These are phyloP conservation scores for Russula ochroleuca DNA, from an alignment of 768 basidiomycete genomes.

Conservation along the genomic window DNA sequence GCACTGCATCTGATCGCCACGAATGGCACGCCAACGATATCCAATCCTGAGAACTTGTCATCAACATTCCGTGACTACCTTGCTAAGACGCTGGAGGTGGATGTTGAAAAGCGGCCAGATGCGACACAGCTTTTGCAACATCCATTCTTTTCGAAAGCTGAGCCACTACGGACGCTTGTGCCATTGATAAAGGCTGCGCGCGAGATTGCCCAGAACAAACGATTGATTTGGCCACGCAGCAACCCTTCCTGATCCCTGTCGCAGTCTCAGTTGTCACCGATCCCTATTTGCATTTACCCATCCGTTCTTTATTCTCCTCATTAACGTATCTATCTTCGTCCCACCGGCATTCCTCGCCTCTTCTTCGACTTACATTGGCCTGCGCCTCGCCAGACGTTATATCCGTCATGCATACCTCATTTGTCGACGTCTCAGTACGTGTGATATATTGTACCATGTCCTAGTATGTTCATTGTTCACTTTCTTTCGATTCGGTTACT, in stretches of 20 bases:
- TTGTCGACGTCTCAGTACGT: constrained; percentile 10
- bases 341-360: not conserved
- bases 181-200: constrained; percentile 91
- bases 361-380: constrained; percentile 11
- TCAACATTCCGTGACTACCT: constrained; percentile 86
- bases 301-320: constrained; percentile 5
- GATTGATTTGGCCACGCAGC: not conserved
- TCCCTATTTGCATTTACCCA: constrained; percentile 16
- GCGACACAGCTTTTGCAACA: constrained; percentile 82
- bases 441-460: constrained; percentile 11
- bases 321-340: constrained; percentile 8
- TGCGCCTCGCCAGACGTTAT: not conserved
- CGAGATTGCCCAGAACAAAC: constrained; percentile 59
- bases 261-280: constrained; percentile 7
- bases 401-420: not conserved
- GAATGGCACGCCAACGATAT: constrained; percentile 94
- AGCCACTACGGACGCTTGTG: constrained; percentile 79
- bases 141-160: constrained; percentile 82
- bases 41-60: constrained; percentile 78
- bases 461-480: constrained; percentile 7
- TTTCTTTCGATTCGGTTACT: constrained; percentile 7
- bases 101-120: constrained; percentile 88
- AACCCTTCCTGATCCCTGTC: not conserved
- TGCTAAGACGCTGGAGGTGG: constrained; percentile 84
- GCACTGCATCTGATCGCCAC: constrained; percentile 97